Evolutionary conservation across 371 early-diverging fungal genomes (phyloP).

Genomic region (Rhizopus stolonifer): DNA sequence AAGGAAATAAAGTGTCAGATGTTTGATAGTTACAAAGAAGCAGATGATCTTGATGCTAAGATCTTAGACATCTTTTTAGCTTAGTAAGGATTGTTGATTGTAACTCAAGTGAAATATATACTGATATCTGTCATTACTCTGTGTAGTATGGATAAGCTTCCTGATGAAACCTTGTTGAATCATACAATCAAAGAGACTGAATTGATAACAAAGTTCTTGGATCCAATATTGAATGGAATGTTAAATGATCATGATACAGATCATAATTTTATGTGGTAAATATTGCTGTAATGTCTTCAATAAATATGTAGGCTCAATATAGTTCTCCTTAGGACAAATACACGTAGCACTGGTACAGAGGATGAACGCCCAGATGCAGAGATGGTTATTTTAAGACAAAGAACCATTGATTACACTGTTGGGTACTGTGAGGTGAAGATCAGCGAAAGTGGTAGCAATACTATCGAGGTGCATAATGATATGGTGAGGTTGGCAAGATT

Average conservation of each 20-base stretch:
- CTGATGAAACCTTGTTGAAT: slow-evolving; percentile 15
- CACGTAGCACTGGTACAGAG: slow-evolving; percentile 14
- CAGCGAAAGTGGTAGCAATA: slow-evolving; percentile 13
- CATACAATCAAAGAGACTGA: slow-evolving; percentile 19
- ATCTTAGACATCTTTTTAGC: too few species aligned
- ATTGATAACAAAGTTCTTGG: slow-evolving; percentile 16
- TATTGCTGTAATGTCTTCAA: slow-evolving; percentile 12
- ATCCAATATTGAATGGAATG: slow-evolving; percentile 17
- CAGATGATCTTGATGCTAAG: too few species aligned
- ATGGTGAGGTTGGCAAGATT: slow-evolving; percentile 10
- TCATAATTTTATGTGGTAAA: slow-evolving; percentile 13
- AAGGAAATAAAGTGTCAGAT: too few species aligned
- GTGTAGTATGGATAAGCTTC: slow-evolving; percentile 17
- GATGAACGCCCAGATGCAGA: slow-evolving; percentile 16
- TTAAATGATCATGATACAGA: slow-evolving; percentile 14
- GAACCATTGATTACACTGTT: slow-evolving; percentile 9
- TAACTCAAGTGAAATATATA: too few species aligned
- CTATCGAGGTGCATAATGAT: slow-evolving; percentile 9
- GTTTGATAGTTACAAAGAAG: too few species aligned
- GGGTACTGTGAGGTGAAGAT: slow-evolving; percentile 19
- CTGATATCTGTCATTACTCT: too few species aligned
- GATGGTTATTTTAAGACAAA: slow-evolving; percentile 17
- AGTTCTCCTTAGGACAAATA: slow-evolving; percentile 17
- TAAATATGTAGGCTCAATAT: slow-evolving; percentile 17
- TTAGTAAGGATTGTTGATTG: too few species aligned